Evolutionary conservation across 441 rosid genomes (phyloP).

Genomic region (Erodium texanum): DNA sequence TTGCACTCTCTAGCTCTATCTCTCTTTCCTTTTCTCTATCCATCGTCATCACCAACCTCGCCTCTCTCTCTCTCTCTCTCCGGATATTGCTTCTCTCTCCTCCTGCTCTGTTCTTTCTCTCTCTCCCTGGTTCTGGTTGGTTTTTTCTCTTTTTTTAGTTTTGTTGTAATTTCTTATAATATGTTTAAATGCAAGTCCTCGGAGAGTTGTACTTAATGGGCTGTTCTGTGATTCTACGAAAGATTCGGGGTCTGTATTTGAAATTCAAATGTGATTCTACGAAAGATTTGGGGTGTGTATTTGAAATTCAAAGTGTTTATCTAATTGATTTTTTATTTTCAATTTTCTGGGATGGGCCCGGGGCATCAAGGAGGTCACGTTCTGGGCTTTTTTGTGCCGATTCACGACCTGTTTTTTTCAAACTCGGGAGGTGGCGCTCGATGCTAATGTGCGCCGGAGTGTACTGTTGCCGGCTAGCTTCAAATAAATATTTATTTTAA

Average conservation of each 20-base stretch:
- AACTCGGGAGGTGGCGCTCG: conserved; percentile 10
- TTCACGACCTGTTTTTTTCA: conserved; percentile 15
- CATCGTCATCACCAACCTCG: conserved; percentile 64
- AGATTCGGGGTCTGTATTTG: conserved; percentile 3
- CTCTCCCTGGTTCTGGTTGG: conserved; percentile 21
- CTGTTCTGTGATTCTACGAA: conserved; percentile 2
- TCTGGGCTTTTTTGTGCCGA: conserved; percentile 10
- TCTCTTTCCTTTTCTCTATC: conserved; percentile 99
- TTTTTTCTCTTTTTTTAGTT: conserved; percentile 16
- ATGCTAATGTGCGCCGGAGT: conserved; percentile 31
- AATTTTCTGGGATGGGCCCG: conserved; percentile 23
- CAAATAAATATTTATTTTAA: background rate
- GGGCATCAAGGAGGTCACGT: conserved; percentile 25
- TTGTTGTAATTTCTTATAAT: conserved; percentile 6
- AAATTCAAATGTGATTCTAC: conserved; percentile 1
- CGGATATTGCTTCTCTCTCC: conserved; percentile 9
- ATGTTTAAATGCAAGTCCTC: conserved; percentile 3
- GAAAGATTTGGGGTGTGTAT: conserved; percentile 6
- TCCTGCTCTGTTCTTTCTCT: background rate
- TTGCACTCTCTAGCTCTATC: conserved; percentile 97
- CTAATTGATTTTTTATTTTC: background rate
- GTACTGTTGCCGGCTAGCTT: conserved; percentile 24
- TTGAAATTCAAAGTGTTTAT: background rate
- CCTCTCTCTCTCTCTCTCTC: conserved; percentile 10
- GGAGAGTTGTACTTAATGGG: background rate